Conservation (phyloP, 345 rosid species). For the Murraya paniculata region DNA sequence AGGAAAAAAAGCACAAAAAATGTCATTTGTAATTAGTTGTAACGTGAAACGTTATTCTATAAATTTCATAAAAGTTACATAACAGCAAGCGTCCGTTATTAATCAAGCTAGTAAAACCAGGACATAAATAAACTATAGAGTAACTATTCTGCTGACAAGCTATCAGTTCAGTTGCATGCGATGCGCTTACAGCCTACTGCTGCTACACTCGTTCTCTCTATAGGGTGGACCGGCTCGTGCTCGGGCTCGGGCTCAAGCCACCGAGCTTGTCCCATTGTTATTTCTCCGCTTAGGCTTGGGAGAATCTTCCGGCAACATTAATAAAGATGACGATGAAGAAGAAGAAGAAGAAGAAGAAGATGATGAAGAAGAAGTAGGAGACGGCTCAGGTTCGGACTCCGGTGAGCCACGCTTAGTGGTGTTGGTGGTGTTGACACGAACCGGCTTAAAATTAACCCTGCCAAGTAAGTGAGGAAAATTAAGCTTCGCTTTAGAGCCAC, state of each 20-base stretch:
- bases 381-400: not conserved
- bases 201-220: not conserved
- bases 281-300: not conserved
- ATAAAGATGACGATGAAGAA: not conserved
- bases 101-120: not conserved
- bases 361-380: not conserved
- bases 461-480: constrained; percentile 61
- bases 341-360: not conserved
- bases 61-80: no score
- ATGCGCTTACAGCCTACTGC: no score
- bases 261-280: not conserved
- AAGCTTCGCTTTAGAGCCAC: constrained; percentile 53
- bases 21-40: no score
- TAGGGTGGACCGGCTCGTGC: not conserved
- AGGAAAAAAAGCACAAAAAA: no score
- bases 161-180: no score
- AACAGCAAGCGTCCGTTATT: not conserved
- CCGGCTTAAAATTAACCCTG: constrained; percentile 31
- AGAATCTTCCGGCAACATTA: not conserved
- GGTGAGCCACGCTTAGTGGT: constrained; percentile 40
- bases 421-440: constrained; percentile 24
- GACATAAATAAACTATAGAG: not conserved
- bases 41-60: no score
- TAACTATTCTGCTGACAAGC: no score
- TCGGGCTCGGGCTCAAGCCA: not conserved